phyloP scores from a whole-genome alignment of 202 grass and related monocot species.

The Carex sylvatica region DNA sequence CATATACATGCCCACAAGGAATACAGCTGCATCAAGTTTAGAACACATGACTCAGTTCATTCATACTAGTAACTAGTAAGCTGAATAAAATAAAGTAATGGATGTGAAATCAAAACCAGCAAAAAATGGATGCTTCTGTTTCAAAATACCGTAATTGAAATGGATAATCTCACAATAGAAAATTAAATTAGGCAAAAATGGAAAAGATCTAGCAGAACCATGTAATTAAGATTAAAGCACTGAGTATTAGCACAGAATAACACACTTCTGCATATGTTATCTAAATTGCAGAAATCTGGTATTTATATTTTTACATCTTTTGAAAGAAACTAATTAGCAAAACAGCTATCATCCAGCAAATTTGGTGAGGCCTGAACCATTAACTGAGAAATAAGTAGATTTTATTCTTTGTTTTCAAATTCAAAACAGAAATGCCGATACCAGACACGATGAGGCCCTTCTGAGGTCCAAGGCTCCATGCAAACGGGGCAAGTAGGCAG shows the following conservation, averaged over 20 bases:
- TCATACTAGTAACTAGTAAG: slow-evolving; percentile 24
- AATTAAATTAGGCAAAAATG: background rate
- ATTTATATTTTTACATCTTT: too few species aligned
- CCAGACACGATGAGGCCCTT: slow-evolving; percentile 78
- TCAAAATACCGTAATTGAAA: background rate
- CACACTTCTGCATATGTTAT: too few species aligned
- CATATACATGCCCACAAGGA: slow-evolving; percentile 95
- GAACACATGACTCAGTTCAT: slow-evolving; percentile 25
- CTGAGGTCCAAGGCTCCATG: slow-evolving; percentile 61
- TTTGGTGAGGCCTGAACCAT: too few species aligned
- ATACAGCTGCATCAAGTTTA: slow-evolving; percentile 60
- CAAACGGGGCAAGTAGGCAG: slow-evolving; percentile 69
- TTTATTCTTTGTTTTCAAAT: too few species aligned
- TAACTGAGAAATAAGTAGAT: too few species aligned
- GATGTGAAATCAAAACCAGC: background rate
- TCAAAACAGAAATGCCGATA: background rate
- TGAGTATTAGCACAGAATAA: too few species aligned
- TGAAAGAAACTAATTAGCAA: too few species aligned
- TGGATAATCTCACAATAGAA: background rate
- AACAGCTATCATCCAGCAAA: too few species aligned
- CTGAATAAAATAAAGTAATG: background rate
- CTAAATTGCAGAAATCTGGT: too few species aligned
- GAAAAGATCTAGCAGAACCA: too few species aligned
- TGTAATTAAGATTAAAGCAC: too few species aligned
- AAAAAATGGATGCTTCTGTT: slow-evolving; percentile 14